Evolutionary conservation across 2,329 filamentous ascomycete genomes (phyloP), one percentile per base, ranked within the genome.

Genomic region (Chaetothyriales sp.): DNA sequence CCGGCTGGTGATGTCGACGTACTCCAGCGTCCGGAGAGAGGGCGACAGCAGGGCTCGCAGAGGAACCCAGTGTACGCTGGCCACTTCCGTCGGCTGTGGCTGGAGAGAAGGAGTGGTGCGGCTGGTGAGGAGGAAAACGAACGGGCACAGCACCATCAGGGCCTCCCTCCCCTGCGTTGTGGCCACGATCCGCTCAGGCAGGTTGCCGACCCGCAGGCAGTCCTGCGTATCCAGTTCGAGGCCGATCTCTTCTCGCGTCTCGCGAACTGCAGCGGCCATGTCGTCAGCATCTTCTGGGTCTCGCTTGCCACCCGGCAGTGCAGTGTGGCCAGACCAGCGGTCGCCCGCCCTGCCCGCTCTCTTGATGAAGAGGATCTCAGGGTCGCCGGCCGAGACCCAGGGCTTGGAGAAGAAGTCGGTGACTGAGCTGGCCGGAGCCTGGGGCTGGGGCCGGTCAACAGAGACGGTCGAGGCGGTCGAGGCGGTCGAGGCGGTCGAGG

Each of bases 341-440:
- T 86, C 82, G 6, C 81, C 81, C 51, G 74, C 71, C 40, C 82
- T 71, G 3, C 80, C 74, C 2, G 82, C 78, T 46, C 82, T 71
- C 63, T 85, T 86, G 64, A 86, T 86, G 64, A 85, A 85, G 2
- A 85, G 70, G n/a, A 81, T 70, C 64, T 86, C 82, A 0, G 82
- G 77, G 55, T 82, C 77, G 20, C 81, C 81, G 63, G 82, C 67
- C 57, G 77, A 73, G 5, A 83, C 80, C 82, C 82, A 86, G 15
- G 73, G 64, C 59, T 82, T 79, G 1, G 70, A 67, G 62, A 85
- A 85, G 68, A 84, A 85, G 7, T 70, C 65, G 29, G 77, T 67
- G 37, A 82, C 56, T 43, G 56, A 47, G 55, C 56, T 47, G 44
- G 58, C 61, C 52, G 48, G 60, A 58, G 44, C 62, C 50, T 52